Evolutionary conservation across 371 early-diverging fungal species (phyloP).

Genomic region (Apophysomyces ossiformis): DNA sequence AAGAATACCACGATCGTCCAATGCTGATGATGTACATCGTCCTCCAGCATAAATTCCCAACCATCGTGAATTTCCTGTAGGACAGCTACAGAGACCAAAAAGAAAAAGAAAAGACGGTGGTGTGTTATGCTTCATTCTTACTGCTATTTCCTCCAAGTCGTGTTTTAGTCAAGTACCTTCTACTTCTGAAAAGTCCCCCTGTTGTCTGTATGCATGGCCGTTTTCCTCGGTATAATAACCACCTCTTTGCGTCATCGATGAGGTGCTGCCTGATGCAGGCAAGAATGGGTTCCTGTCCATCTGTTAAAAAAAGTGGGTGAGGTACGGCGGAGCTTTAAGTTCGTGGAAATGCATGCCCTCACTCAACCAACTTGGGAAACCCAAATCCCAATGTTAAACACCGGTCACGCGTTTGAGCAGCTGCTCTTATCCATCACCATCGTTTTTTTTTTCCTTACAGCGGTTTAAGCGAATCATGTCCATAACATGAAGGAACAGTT

Average conservation of each 20-base stretch:
- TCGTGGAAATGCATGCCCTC: not conserved
- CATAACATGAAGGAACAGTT: no score
- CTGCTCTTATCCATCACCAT: no score
- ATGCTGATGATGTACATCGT: constrained; percentile 43
- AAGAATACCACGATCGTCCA: not conserved
- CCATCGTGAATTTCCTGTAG: constrained; percentile 55
- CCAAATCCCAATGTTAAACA: no score
- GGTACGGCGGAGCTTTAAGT: not conserved
- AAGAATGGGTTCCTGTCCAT: constrained; percentile 15
- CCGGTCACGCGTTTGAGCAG: no score
- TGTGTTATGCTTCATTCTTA: not conserved
- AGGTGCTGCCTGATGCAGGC: not conserved
- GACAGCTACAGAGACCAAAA: constrained; percentile 29
- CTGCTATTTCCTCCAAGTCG: not conserved
- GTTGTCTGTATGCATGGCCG: not conserved
- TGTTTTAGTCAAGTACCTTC: constrained; percentile 23
- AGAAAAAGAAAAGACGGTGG: not conserved
- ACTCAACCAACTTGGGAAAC: no score
- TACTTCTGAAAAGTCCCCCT: constrained; percentile 40
- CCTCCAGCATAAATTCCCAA: constrained; percentile 72
- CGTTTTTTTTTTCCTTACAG: no score
- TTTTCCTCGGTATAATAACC: constrained; percentile 12
- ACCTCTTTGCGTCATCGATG: not conserved
- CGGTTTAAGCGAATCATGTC: no score
- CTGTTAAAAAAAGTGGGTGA: not conserved